phyloP scores from a whole-genome alignment of 441 rosid species.

The Hura crepitans region DNA sequence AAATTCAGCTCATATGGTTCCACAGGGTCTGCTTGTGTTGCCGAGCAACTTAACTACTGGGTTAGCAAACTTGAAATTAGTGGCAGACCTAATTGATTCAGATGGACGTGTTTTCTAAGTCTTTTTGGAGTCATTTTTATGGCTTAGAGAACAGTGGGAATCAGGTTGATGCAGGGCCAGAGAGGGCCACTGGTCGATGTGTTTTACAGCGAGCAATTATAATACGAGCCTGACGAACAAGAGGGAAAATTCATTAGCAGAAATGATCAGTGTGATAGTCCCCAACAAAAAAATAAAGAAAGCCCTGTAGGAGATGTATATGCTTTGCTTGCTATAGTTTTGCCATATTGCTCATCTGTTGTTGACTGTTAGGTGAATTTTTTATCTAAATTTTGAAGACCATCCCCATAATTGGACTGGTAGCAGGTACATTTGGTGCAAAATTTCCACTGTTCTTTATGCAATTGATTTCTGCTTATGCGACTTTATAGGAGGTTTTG shows the following conservation, averaged over 20 bases:
- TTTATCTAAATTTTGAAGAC: background rate
- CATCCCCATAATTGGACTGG: background rate
- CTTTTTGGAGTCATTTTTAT: background rate
- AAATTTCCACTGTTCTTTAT: background rate
- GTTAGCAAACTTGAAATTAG: slow-evolving; percentile 48
- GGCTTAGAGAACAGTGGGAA: background rate
- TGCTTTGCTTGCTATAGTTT: background rate
- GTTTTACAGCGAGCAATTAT: background rate
- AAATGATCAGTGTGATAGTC: background rate
- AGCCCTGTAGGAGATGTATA: background rate
- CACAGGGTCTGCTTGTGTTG: slow-evolving; percentile 63
- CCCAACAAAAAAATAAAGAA: background rate
- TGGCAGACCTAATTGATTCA: slow-evolving; percentile 3
- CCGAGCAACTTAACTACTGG: slow-evolving; percentile 67
- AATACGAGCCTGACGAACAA: background rate
- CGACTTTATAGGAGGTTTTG: background rate
- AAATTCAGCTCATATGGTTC: slow-evolving; percentile 89
- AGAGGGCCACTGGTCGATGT: background rate
- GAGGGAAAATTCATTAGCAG: background rate
- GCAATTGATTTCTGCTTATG: background rate
- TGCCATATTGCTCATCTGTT: background rate
- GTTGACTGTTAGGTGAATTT: background rate
- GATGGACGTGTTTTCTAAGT: background rate
- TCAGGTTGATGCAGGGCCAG: background rate
- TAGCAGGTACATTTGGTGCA: background rate